Evolutionary conservation across 371 early-diverging fungal species (phyloP).

Genomic region (Apophysomyces variabilis): DNA sequence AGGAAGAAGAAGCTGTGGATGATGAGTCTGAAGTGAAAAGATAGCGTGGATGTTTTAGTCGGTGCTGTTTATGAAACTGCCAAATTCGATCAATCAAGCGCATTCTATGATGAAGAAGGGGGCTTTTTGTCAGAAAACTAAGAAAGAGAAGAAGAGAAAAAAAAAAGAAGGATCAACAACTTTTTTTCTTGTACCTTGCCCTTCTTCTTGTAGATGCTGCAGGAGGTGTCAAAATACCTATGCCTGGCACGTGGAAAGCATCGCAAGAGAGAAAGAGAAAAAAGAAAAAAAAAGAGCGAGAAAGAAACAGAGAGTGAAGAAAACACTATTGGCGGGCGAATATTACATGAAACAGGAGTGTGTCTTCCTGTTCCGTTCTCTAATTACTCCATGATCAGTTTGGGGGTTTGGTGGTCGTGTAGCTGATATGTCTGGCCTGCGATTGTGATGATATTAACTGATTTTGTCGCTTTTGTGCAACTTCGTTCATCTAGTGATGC

Average conservation of each 20-base stretch:
- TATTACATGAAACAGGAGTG: no score
- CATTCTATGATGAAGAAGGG: background rate
- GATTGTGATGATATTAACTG: no score
- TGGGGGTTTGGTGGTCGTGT: no score
- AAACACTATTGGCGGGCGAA: no score
- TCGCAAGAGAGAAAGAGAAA: background rate
- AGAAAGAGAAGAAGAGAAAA: background rate
- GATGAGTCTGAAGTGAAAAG: background rate
- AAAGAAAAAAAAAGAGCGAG: background rate
- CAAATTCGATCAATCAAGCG: constrained; percentile 2
- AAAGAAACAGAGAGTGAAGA: no score
- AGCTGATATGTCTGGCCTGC: no score
- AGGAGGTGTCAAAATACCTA: constrained; percentile 9
- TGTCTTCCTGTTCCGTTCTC: no score
- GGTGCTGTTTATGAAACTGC: constrained; percentile 3
- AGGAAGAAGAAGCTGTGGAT: background rate
- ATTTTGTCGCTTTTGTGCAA: no score
- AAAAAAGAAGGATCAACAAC: background rate
- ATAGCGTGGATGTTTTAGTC: background rate
- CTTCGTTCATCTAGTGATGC: no score
- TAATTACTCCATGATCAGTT: no score
- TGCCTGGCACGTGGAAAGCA: constrained; percentile 1
- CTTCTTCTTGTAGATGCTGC: constrained; percentile 5
- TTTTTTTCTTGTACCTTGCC: background rate
- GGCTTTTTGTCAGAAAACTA: background rate